phyloP scores from a whole-genome alignment of 2,329 filamentous ascomycete genomes.

The Periconia sp. region DNA sequence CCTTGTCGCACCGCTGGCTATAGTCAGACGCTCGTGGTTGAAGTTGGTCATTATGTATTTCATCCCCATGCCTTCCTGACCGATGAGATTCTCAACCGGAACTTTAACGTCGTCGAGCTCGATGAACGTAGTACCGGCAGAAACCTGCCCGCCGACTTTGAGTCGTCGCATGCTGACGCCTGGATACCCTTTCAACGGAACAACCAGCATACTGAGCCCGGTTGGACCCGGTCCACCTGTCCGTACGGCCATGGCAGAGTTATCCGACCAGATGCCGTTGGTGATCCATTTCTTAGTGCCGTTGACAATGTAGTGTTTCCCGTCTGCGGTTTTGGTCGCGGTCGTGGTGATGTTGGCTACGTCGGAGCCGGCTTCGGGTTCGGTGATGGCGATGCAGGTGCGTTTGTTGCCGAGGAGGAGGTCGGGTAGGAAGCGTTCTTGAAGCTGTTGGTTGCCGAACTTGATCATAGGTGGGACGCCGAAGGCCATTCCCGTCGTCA shows the following conservation, averaged over 20 bases:
- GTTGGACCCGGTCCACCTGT: slow-evolving; percentile 66
- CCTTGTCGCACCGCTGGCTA: slow-evolving; percentile 65
- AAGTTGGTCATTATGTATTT: slow-evolving; percentile 77
- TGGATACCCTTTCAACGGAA: slow-evolving; percentile 67
- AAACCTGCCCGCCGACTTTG: slow-evolving; percentile 66
- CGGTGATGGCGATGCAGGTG: slow-evolving; percentile 76
- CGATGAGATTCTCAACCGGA: slow-evolving; percentile 69
- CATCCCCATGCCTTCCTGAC: slow-evolving; percentile 71
- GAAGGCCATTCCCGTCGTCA: slow-evolving; percentile 71
- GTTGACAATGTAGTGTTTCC: slow-evolving; percentile 70
- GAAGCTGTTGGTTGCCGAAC: slow-evolving; percentile 62
- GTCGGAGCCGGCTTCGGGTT: slow-evolving; percentile 73
- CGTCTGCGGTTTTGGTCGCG: slow-evolving; percentile 62
- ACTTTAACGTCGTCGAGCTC: slow-evolving; percentile 75
- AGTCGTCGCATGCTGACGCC: slow-evolving; percentile 70
- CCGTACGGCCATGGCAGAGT: slow-evolving; percentile 70
- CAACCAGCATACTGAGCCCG: slow-evolving; percentile 68
- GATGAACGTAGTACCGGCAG: slow-evolving; percentile 73
- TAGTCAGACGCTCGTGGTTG: slow-evolving; percentile 73
- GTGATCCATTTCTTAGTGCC: slow-evolving; percentile 74
- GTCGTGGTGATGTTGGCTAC: slow-evolving; percentile 73
- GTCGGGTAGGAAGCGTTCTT: slow-evolving; percentile 67
- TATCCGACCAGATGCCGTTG: slow-evolving; percentile 67
- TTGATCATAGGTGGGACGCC: slow-evolving; percentile 70
- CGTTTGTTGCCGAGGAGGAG: slow-evolving; percentile 67